Base-by-base conservation (phyloP, 306 rosid genomes). In the Sindora glabra region DNA sequence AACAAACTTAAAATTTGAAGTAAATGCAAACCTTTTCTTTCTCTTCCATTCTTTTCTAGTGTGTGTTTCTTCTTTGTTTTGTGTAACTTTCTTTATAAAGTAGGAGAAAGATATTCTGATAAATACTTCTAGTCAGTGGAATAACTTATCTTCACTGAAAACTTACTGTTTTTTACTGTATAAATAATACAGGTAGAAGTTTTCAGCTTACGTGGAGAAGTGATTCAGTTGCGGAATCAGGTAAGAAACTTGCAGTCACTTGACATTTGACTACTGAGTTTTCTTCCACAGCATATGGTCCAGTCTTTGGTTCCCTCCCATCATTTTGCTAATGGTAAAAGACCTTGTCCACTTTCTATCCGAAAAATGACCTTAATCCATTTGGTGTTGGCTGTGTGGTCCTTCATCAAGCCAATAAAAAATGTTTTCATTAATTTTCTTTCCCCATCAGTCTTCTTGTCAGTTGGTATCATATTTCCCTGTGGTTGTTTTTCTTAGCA, bases 171-270 rank as follows among this genome's bases (percentile, higher is more conserved):
- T 64, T 67, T 62, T 48, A 60, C 29, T 69, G 55, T 66, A 12
- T 72, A 64, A 12, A n/a, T n/a, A 52, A 55, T 78, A 41, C 95
- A 94, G 99, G 87, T 73, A 19, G 97, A 89, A 80, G 30, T 89
- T 54, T 18, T 48, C 0, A 83, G 80, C 73, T 70, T 94, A 70
- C 59, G 14, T 16, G 74, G 70, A 24, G 79, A 89, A 56, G 46
- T 86, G 65, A 13, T 15, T 2, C 72, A 61, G 54, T 71, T 86
- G 81, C 77, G 63, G 39, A 68, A 56, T 77, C 50, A 73, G 95
- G 99, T 94, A 79, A 79, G 94, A 49, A 19, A 19, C 41, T 63
- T 33, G 58, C 26, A 54, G 39, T 10, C 51, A 36, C 36, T 32
- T 58, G 57, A 25, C 29, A 47, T 10, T n/a, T 60, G 57, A 16